These are phyloP conservation scores for Oehlia diaphana DNA, from an alignment of 192 early-diverging fungal species.

Conservation along the genomic window DNA sequence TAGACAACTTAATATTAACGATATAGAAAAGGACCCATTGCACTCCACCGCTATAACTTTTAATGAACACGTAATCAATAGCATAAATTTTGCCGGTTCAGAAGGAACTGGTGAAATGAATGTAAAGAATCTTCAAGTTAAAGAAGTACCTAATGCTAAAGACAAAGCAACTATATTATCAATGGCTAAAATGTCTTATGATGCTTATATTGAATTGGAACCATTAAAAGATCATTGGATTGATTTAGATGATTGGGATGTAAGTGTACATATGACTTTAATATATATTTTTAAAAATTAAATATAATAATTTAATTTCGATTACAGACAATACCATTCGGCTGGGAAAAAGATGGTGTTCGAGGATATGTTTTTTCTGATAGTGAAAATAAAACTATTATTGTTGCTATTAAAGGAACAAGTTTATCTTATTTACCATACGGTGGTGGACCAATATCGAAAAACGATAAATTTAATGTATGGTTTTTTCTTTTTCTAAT, in stretches of 20 bases:
- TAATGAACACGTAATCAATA: neutral
- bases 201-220: constrained; percentile 71
- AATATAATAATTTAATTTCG: neutral
- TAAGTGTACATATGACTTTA: constrained; percentile 28
- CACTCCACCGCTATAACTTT: neutral
- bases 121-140: neutral
- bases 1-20: neutral
- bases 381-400: constrained; percentile 58
- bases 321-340: constrained; percentile 45
- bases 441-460: constrained; percentile 65
- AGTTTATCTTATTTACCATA: constrained; percentile 31
- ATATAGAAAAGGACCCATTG: neutral
- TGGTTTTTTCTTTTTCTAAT: neutral
- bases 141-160: constrained; percentile 63
- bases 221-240: constrained; percentile 57
- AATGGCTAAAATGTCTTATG: constrained; percentile 76
- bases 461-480: constrained; percentile 74
- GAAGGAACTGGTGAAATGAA: neutral
- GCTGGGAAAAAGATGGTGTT: constrained; percentile 66
- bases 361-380: constrained; percentile 85
- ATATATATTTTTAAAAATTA: neutral
- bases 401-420: constrained; percentile 89
- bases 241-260: constrained; percentile 62
- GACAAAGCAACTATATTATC: constrained; percentile 69
- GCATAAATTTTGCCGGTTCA: neutral